phyloP scores from a whole-genome alignment of 2,329 filamentous ascomycete genomes.

The Sarocladium brachiariae region DNA sequence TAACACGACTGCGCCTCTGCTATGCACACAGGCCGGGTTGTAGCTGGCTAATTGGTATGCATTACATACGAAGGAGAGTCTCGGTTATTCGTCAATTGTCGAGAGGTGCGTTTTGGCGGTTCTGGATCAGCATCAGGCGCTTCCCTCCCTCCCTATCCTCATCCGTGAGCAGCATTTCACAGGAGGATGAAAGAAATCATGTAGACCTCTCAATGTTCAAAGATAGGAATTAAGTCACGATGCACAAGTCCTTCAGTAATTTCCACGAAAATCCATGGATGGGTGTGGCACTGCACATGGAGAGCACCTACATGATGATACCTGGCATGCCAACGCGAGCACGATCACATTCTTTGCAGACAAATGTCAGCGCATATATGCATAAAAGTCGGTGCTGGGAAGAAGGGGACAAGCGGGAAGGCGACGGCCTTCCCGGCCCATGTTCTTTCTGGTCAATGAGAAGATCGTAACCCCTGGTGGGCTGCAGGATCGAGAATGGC shows the following conservation, averaged over 20 bases:
- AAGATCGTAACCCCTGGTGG: neutral
- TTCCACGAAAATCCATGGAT: neutral
- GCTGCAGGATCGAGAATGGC: neutral
- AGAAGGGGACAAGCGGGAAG: neutral
- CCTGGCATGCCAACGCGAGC: neutral
- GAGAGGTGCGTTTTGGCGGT: neutral
- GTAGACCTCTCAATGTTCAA: too few species aligned
- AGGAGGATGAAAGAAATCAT: too few species aligned
- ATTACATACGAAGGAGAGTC: too few species aligned
- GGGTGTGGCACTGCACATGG: neutral
- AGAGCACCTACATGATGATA: neutral
- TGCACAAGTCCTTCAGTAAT: neutral
- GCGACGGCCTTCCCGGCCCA: neutral
- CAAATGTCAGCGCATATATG: neutral
- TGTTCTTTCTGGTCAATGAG: neutral
- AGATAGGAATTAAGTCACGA: neutral
- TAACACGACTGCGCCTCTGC: too few species aligned
- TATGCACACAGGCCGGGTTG: too few species aligned
- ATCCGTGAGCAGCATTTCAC: too few species aligned
- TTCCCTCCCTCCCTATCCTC: too few species aligned
- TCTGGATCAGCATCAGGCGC: neutral
- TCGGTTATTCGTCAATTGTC: neutral
- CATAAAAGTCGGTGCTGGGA: neutral
- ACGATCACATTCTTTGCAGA: neutral
- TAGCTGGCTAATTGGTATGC: too few species aligned